These are phyloP conservation scores for Wickerhamiella kurtzmanii DNA, from an alignment of 805 yeast species.

Conservation along the genomic window DNA sequence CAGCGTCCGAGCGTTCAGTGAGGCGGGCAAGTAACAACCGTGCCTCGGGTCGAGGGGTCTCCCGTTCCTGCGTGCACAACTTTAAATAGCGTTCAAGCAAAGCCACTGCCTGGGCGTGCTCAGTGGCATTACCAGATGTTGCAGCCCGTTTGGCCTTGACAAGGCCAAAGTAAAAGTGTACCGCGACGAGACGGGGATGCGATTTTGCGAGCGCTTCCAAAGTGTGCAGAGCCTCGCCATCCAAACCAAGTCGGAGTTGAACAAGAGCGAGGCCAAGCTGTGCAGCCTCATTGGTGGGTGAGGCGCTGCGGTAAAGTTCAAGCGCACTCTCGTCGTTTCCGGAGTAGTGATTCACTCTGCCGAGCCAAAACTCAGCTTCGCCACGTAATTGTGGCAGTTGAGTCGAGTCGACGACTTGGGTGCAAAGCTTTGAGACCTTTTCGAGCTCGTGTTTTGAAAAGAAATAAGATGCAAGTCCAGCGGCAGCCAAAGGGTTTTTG, in stretches of 20 bases:
- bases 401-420: slow-evolving; percentile 33
- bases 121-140: slow-evolving; percentile 26
- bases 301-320: slow-evolving; percentile 56
- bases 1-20: slow-evolving; percentile 40
- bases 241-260: slow-evolving; percentile 51
- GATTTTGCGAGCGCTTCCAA: slow-evolving; percentile 60
- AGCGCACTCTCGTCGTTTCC: slow-evolving; percentile 59
- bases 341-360: slow-evolving; percentile 52
- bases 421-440: slow-evolving; percentile 42
- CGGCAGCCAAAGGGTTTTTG: slow-evolving; percentile 41
- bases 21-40: slow-evolving; percentile 54
- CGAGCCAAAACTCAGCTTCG: slow-evolving; percentile 74
- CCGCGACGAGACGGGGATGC: slow-evolving; percentile 59
- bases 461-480: slow-evolving; percentile 55
- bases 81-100: slow-evolving; percentile 59
- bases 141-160: slow-evolving; percentile 40
- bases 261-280: slow-evolving; percentile 78
- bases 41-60: slow-evolving; percentile 47
- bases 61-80: slow-evolving; percentile 40
- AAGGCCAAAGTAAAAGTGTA: slow-evolving; percentile 55
- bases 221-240: slow-evolving; percentile 76
- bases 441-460: slow-evolving; percentile 54
- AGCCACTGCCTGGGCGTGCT: slow-evolving; percentile 38
- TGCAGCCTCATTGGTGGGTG: slow-evolving; percentile 51
- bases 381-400: slow-evolving; percentile 34